Evolutionary conservation across 192 early-diverging fungal genomes (phyloP).

Genomic region (Linnemannia hyalina): DNA sequence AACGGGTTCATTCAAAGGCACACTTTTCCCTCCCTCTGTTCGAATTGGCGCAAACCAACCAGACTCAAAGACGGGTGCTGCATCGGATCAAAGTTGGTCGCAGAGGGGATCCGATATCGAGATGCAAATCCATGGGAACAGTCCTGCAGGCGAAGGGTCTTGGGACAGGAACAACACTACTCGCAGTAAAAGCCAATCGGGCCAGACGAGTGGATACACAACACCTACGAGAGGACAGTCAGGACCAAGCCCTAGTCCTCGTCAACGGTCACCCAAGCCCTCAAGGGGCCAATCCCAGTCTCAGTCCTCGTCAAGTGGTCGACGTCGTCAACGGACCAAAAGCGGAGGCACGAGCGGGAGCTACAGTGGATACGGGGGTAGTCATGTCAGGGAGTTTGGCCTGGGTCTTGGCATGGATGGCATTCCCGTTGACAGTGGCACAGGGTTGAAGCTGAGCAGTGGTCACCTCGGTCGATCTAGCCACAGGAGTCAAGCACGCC

Average conservation of each 20-base stretch:
- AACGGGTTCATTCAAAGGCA: not conserved
- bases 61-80: not conserved
- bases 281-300: not conserved
- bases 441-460: slow-evolving; percentile 42
- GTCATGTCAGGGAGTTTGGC: slow-evolving; percentile 28
- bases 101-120: not conserved
- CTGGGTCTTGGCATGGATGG: slow-evolving; percentile 51
- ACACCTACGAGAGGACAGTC: slow-evolving; percentile 14
- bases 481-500: not conserved
- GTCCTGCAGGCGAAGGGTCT: not conserved
- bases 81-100: not conserved
- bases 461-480: slow-evolving; percentile 7
- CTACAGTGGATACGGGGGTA: slow-evolving; percentile 13
- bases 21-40: not conserved
- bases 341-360: slow-evolving; percentile 34
- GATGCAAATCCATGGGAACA: not conserved
- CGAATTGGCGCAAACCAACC: not conserved
- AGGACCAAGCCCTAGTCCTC: slow-evolving; percentile 8
- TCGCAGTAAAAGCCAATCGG: not conserved
- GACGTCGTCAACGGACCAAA: slow-evolving; percentile 31
- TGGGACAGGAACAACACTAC: not conserved
- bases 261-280: slow-evolving; percentile 31
- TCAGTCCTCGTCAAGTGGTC: not conserved
- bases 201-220: slow-evolving; percentile 8
- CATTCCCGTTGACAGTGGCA: slow-evolving; percentile 37